phyloP scores from a whole-genome alignment of 2,329 filamentous ascomycete species.

The Xylaria sp. region DNA sequence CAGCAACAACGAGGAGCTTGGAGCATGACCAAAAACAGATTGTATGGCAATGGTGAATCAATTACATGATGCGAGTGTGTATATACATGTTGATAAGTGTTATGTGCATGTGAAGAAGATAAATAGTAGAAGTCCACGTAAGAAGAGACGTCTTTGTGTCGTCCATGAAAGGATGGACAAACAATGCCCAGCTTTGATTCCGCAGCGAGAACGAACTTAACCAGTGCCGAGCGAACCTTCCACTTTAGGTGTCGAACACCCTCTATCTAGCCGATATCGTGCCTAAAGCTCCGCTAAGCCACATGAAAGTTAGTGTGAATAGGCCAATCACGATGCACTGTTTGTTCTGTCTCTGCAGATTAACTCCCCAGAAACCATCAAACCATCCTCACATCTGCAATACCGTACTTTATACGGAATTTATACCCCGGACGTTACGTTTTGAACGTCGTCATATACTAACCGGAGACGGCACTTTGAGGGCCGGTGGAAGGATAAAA shows the following conservation, averaged over 20 bases:
- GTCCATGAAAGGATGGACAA: no score
- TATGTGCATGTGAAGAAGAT: no score
- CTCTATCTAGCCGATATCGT: background rate
- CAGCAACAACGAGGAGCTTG: background rate
- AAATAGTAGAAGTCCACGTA: no score
- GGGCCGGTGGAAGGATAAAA: no score
- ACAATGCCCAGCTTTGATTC: no score
- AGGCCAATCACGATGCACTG: background rate
- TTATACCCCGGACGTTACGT: no score
- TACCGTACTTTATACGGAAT: background rate
- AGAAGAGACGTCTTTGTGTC: background rate
- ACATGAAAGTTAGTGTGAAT: background rate
- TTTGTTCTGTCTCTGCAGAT: background rate
- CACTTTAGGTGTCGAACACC: no score
- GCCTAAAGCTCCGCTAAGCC: no score
- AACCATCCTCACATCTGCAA: background rate
- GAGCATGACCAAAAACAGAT: constrained; percentile 7
- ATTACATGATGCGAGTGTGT: background rate
- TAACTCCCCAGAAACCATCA: background rate
- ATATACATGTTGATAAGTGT: background rate
- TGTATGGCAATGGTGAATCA: background rate
- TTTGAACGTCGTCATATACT: no score
- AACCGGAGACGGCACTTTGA: no score
- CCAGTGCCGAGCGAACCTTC: no score
- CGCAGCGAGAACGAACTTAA: no score